phyloP scores from a whole-genome alignment of 1,284 basidiomycete genomes.

The Gymnopus androsaceus region DNA sequence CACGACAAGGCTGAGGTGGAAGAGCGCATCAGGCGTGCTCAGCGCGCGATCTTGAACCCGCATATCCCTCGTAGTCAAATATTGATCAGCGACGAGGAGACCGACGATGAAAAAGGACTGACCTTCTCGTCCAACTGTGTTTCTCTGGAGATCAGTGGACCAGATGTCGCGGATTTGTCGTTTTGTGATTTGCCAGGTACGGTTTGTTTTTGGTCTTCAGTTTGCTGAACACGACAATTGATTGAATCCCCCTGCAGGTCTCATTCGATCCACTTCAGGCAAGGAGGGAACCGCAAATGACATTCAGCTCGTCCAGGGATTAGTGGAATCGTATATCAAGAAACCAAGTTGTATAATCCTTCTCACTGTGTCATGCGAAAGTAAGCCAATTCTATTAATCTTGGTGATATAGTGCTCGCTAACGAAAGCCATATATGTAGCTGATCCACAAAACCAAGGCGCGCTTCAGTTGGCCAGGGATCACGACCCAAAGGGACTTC shows the following conservation, averaged over 20 bases:
- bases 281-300: conserved; percentile 51
- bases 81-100: conserved; percentile 33
- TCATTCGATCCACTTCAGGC: conserved; percentile 61
- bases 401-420: neutral
- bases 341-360: conserved; percentile 70
- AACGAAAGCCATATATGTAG: conserved; percentile 34
- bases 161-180: conserved; percentile 68
- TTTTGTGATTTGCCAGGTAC: conserved; percentile 73
- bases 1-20: conserved; percentile 56
- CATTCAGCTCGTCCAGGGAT: conserved; percentile 60
- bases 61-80: conserved; percentile 33
- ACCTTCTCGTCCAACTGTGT: conserved; percentile 65
- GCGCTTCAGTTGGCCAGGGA: conserved; percentile 59
- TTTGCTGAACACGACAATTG: neutral
- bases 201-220: conserved; percentile 10
- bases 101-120: conserved; percentile 21
- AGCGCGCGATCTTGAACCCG: conserved; percentile 72
- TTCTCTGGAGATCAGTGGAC: conserved; percentile 66
- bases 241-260: conserved; percentile 39
- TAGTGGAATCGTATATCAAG: conserved; percentile 62
- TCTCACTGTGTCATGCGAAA: conserved; percentile 72
- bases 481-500: conserved; percentile 57
- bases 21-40: conserved; percentile 67
- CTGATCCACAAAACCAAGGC: conserved; percentile 77
- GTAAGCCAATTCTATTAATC: conserved; percentile 43